Evolutionary conservation across 495 filamentous ascomycete genomes (phyloP).

Genomic region (Choiromyces venosus): DNA sequence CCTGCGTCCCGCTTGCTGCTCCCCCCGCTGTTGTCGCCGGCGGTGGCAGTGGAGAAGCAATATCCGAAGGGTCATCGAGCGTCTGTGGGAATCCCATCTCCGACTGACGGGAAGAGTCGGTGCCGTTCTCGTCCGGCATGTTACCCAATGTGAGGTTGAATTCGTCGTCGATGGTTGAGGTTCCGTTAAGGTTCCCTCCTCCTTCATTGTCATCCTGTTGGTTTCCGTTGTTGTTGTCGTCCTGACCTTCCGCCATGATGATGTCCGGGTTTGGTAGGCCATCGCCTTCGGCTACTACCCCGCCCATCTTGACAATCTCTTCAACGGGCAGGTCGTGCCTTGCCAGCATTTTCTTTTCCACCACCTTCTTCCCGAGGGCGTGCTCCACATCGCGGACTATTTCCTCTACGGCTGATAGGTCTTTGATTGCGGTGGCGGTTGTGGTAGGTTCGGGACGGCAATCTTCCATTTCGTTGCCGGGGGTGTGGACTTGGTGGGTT

Average conservation of each 20-base stretch:
- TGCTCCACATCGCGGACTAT: conserved; percentile 31
- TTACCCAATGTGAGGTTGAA: neutral
- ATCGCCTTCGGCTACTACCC: conserved; percentile 30
- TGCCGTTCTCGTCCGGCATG: conserved; percentile 6
- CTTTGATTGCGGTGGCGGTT: conserved; percentile 90
- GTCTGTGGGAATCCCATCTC: conserved; percentile 11
- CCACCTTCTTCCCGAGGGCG: conserved; percentile 33
- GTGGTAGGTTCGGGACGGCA: conserved; percentile 64
- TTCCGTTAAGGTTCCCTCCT: neutral
- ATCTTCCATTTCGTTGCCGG: conserved; percentile 7
- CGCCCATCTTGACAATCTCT: conserved; percentile 36
- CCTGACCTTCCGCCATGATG: conserved; percentile 16
- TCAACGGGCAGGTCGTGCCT: conserved; percentile 31
- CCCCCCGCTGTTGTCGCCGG: neutral
- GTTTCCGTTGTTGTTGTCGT: conserved; percentile 1
- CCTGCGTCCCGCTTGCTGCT: conserved; percentile 1
- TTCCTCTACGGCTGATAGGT: conserved; percentile 60
- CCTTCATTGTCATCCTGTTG: neutral
- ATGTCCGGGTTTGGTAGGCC: conserved; percentile 19
- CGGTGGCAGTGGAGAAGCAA: neutral
- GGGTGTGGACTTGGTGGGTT: neutral
- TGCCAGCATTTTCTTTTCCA: conserved; percentile 26
- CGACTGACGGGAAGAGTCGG: conserved; percentile 6
- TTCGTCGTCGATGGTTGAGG: neutral
- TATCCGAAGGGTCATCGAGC: neutral